phyloP scores from a whole-genome alignment of 1,139 yeast genomes.

The Suhomyces terraborum region DNA sequence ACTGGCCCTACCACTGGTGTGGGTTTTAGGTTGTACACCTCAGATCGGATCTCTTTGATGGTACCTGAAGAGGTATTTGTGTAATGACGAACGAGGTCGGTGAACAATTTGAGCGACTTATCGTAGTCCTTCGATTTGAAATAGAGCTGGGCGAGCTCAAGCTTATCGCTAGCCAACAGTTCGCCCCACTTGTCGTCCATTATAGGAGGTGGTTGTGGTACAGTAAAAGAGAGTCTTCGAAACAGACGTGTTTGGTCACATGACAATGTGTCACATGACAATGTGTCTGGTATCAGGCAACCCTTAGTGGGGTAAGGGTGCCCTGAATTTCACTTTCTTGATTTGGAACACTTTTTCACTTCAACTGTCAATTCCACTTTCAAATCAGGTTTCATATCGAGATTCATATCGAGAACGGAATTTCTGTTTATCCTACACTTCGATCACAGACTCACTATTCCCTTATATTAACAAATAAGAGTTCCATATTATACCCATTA shows the following conservation, averaged over 20 bases:
- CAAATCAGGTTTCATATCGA: too few relatives aligned
- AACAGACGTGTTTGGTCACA: constrained; percentile 2
- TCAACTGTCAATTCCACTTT: too few relatives aligned
- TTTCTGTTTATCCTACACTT: too few relatives aligned
- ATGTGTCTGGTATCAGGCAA: too few relatives aligned
- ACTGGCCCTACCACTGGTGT: constrained; percentile 32
- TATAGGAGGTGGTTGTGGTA: neutral
- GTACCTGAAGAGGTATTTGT: constrained; percentile 18
- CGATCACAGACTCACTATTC: too few relatives aligned
- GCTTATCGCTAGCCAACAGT: constrained; percentile 31
- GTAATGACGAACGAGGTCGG: constrained; percentile 17
- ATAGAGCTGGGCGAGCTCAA: constrained; percentile 34
- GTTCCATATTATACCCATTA: too few relatives aligned
- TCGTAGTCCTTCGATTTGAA: constrained; percentile 33
- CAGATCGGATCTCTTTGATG: constrained; percentile 23
- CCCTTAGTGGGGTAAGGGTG: neutral
- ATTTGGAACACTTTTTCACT: too few relatives aligned
- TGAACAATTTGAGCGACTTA: constrained; percentile 28
- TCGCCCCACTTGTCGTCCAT: constrained; percentile 15
- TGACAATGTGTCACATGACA: neutral
- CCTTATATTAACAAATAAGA: too few relatives aligned
- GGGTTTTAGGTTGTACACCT: constrained; percentile 23
- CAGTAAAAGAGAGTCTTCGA: too few relatives aligned
- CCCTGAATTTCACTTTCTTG: too few relatives aligned
- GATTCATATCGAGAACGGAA: too few relatives aligned